Conservation (phyloP, 106 monocot genomes). For the Agapanthus africanus region DNA sequence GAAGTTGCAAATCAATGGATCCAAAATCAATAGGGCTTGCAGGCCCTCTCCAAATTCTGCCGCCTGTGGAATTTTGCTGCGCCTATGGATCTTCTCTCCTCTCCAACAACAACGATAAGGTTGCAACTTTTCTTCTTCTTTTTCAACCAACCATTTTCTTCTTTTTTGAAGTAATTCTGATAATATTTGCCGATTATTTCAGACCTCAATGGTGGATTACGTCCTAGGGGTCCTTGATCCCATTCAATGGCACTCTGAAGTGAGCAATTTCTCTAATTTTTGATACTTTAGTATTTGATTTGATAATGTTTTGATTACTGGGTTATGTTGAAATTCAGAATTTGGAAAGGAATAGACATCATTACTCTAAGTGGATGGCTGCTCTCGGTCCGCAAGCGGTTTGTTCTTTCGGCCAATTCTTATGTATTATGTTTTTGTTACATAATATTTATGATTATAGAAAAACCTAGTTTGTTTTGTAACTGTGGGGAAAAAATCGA, state of each 20-base stretch:
- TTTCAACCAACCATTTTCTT: not conserved
- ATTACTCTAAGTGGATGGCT: not conserved
- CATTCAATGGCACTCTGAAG: slow-evolving; percentile 70
- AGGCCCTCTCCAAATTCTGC: slow-evolving; percentile 48
- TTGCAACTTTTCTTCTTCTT: not conserved
- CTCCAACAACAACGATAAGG: slow-evolving; percentile 40
- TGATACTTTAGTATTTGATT: not conserved
- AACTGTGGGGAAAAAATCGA: no score
- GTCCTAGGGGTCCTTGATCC: slow-evolving; percentile 84
- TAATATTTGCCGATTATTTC: no score
- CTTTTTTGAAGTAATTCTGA: not conserved
- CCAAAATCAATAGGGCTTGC: slow-evolving; percentile 36
- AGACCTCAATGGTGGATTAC: slow-evolving; percentile 86
- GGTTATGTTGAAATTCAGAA: slow-evolving; percentile 72
- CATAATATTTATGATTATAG: no score
- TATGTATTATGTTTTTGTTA: no score
- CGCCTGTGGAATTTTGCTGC: slow-evolving; percentile 77
- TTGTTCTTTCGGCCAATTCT: slow-evolving; percentile 2
- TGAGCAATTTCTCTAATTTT: slow-evolving; percentile 6
- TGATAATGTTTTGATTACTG: not conserved
- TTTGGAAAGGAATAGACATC: slow-evolving; percentile 51
- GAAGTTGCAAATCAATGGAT: not conserved
- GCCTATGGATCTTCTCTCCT: slow-evolving; percentile 82
- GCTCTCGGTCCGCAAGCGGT: slow-evolving; percentile 27
- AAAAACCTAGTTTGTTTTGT: no score